A percentile compares a stretch with the other conserved stretches of the same genome.
Conservation (phyloP, 176 grass and related monocot genomes). For the barley (Hordeum vulgare) region DNA sequence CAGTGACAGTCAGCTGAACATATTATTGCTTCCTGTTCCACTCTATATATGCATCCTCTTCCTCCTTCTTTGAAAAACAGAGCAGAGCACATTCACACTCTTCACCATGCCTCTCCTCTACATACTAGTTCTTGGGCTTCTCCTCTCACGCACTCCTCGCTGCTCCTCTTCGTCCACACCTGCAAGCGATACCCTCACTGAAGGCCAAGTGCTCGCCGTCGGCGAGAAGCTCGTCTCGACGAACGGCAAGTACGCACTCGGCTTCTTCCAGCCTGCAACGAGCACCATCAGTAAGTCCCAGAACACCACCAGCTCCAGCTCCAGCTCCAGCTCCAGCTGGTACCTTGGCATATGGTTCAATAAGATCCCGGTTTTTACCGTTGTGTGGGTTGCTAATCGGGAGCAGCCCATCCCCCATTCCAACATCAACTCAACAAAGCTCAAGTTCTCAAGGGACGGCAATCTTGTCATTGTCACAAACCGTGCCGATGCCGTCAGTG, state of each 20-base stretch:
- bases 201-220: not conserved
- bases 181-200: not conserved
- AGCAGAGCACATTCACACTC: not conserved
- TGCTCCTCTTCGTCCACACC: not conserved
- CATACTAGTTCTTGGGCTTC: not conserved
- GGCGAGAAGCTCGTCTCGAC: conserved; percentile 33
- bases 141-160: not conserved
- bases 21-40: not conserved
- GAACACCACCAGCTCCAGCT: not conserved
- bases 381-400: not conserved
- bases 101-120: not conserved
- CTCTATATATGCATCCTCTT: not conserved
- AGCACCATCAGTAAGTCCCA: not conserved
- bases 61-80: not conserved
- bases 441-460: not conserved
- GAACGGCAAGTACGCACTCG: conserved; percentile 32
- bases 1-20: too few relatives aligned
- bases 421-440: not conserved
- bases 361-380: not conserved
- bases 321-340: not conserved
- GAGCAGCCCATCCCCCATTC: not conserved
- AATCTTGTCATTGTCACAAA: not conserved
- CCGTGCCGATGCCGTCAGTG: not conserved
- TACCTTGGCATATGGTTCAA: conserved; percentile 9
- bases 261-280: conserved; percentile 20